Percentiles rank a stretch among this genome's conserved stretches.
Conservation (phyloP, 2,329 filamentous ascomycete species). For the Alternaria triticina region DNA sequence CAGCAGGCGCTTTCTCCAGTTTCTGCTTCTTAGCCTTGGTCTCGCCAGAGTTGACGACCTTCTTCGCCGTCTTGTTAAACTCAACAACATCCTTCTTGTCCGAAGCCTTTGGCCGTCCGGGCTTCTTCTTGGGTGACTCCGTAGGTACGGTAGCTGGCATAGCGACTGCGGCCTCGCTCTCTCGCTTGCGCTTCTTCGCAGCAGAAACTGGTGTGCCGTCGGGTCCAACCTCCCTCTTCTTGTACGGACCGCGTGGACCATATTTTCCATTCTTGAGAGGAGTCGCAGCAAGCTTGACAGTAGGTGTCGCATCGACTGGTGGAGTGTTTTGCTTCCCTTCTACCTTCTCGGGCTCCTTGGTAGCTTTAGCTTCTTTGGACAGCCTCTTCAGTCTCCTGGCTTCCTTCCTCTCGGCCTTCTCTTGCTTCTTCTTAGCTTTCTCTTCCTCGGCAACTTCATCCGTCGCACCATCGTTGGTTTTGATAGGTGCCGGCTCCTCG, state of each 20-base stretch:
- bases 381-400: conserved; percentile 5
- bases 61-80: neutral
- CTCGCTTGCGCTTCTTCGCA: conserved; percentile 28
- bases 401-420: conserved; percentile 13
- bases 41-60: neutral
- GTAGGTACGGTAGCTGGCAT: neutral
- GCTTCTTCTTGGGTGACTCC: conserved; percentile 3
- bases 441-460: neutral
- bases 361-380: neutral
- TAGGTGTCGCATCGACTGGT: conserved; percentile 2
- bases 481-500: neutral
- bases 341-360: neutral
- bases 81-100: conserved; percentile 1
- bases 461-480: neutral
- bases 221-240: conserved; percentile 6
- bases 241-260: conserved; percentile 3
- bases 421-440: conserved; percentile 1
- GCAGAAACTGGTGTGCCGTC: conserved; percentile 4
- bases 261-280: conserved; percentile 9
- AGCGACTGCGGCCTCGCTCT: conserved; percentile 1
- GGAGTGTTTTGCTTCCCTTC: neutral
- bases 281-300: neutral
- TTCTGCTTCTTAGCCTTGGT: conserved; percentile 2
- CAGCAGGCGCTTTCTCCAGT: neutral
- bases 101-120: neutral